Conservation (phyloP, 1,284 basidiomycete genomes). For the Somion occarium region DNA sequence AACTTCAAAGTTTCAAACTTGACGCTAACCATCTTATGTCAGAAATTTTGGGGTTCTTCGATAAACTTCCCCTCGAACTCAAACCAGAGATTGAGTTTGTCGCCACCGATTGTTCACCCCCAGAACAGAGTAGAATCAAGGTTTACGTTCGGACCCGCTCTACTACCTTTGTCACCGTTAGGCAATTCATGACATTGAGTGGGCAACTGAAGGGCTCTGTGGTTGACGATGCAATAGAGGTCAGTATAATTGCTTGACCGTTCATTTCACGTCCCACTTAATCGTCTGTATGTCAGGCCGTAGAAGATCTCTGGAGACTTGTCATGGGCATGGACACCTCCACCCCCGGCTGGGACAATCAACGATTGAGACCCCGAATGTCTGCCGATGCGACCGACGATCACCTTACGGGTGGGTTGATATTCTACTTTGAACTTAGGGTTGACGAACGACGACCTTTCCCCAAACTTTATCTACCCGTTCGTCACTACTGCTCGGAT, state of each 20-base stretch:
- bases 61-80: not conserved
- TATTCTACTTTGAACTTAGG: constrained; percentile 3
- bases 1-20: not conserved
- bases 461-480: constrained; percentile 3
- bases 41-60: constrained; percentile 1
- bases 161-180: not conserved
- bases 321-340: constrained; percentile 4
- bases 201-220: not conserved
- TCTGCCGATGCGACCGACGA: not conserved
- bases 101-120: constrained; percentile 1
- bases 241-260: not conserved
- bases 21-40: too few relatives aligned
- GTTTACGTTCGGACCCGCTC: constrained; percentile 2
- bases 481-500: constrained; percentile 5
- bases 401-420: constrained; percentile 1
- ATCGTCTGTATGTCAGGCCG: not conserved
- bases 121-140: constrained; percentile 2
- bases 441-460: not conserved
- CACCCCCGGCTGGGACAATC: constrained; percentile 1
- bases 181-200: constrained; percentile 1
- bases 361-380: not conserved
- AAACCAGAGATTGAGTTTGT: constrained; percentile 3
- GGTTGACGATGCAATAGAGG: not conserved
- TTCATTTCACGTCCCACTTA: not conserved
- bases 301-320: constrained; percentile 1